Conservation (phyloP, 2,329 filamentous ascomycete species). For the Cytospora piceicola region DNA sequence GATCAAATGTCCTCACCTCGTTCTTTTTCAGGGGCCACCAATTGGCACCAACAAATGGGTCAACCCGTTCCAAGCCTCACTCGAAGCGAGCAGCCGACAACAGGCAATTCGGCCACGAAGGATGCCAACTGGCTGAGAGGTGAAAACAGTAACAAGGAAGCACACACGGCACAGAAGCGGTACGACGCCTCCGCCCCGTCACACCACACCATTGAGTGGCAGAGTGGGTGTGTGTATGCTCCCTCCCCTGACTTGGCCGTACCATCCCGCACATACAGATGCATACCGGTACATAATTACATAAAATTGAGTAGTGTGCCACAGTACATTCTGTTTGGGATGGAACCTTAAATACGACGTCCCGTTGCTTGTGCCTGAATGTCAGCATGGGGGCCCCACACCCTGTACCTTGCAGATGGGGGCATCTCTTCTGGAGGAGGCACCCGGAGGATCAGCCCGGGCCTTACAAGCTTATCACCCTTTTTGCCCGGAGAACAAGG, state of each 20-base stretch:
- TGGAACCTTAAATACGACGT: slow-evolving; percentile 25
- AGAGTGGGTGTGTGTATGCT: background rate
- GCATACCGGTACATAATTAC: background rate
- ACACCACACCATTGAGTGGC: background rate
- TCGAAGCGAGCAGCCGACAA: background rate
- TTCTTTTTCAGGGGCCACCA: background rate
- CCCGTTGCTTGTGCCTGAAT: slow-evolving; percentile 25
- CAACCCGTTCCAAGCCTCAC: background rate
- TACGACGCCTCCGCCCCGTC: background rate
- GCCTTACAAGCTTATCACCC: slow-evolving; percentile 24
- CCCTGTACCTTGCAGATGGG: slow-evolving; percentile 33
- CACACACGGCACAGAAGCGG: background rate
- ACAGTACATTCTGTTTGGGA: too few species aligned
- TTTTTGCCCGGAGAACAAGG: slow-evolving; percentile 1
- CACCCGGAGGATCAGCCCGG: slow-evolving; percentile 25
- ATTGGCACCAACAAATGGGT: background rate
- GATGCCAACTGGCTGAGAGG: background rate
- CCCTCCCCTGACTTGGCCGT: background rate
- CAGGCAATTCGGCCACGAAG: background rate
- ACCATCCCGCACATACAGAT: too few species aligned
- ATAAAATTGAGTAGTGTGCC: too few species aligned
- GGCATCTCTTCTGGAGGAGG: background rate
- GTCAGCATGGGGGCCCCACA: slow-evolving; percentile 17
- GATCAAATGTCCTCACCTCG: background rate
- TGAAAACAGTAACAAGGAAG: background rate